These are phyloP conservation scores for Yamadazyma mexicana DNA, from an alignment of 1,139 yeast genomes.

Conservation along the genomic window DNA sequence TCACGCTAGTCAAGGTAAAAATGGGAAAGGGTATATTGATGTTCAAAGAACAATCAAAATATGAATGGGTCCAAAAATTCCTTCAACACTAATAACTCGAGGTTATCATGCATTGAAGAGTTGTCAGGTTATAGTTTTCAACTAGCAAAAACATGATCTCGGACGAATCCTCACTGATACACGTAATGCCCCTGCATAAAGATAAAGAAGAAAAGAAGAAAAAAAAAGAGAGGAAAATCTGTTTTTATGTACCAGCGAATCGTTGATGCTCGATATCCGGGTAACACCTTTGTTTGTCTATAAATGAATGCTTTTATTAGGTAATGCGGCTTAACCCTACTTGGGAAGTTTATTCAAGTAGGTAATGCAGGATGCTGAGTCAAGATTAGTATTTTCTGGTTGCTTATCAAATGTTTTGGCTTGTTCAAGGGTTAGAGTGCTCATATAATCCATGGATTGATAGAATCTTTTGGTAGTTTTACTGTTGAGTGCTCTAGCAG, in stretches of 20 bases:
- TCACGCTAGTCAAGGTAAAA: conserved; percentile 12
- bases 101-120: conserved; percentile 65
- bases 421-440: conserved; percentile 1
- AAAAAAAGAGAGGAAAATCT: conserved; percentile 6
- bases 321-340: conserved; percentile 1
- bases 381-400: too few species aligned
- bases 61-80: conserved; percentile 70
- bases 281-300: conserved; percentile 10
- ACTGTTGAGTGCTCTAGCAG: conserved; percentile 6
- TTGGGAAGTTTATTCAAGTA: conserved; percentile 12
- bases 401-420: conserved; percentile 2
- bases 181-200: conserved; percentile 99
- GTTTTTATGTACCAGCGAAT: neutral
- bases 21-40: conserved; percentile 10
- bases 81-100: conserved; percentile 47
- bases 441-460: conserved; percentile 2
- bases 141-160: conserved; percentile 99
- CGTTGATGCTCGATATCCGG: conserved; percentile 11
- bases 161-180: conserved; percentile 99
- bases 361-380: too few species aligned
- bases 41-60: conserved; percentile 36
- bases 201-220: conserved; percentile 49
- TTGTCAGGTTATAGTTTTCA: conserved; percentile 99
- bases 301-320: too few species aligned
- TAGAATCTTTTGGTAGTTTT: conserved; percentile 6